Conservation (phyloP, 2,329 filamentous ascomycete genomes). For the Xylariaceae sp. region DNA sequence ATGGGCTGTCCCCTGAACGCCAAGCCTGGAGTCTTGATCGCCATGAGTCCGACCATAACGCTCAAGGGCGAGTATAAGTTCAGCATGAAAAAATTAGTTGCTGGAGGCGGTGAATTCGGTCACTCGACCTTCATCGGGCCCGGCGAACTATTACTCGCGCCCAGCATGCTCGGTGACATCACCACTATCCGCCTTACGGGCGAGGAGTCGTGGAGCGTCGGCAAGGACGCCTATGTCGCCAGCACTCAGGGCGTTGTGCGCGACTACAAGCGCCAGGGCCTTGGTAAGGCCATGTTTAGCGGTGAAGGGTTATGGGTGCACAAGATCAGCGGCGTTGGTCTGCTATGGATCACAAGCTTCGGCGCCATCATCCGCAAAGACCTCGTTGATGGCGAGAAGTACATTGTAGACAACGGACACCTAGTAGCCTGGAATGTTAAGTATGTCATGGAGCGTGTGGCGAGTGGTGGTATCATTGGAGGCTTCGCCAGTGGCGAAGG, state of each 20-base stretch:
- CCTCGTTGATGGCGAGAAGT: constrained; percentile 70
- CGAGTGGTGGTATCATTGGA: constrained; percentile 91
- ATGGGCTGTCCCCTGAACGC: constrained; percentile 79
- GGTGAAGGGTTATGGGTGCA: constrained; percentile 92
- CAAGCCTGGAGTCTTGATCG: constrained; percentile 87
- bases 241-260: constrained; percentile 83
- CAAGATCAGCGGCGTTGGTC: constrained; percentile 73
- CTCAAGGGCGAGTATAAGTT: constrained; percentile 82
- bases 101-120: constrained; percentile 73
- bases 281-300: constrained; percentile 89
- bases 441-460: constrained; percentile 84
- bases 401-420: constrained; percentile 90
- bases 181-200: constrained; percentile 72
- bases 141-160: constrained; percentile 82
- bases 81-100: constrained; percentile 84
- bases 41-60: constrained; percentile 85
- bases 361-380: constrained; percentile 95
- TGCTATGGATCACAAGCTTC: constrained; percentile 89
- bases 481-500: constrained; percentile 78
- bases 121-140: constrained; percentile 82
- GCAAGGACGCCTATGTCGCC: constrained; percentile 81
- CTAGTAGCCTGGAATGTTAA: constrained; percentile 96
- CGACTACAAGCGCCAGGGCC: constrained; percentile 78
- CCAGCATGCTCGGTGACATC: constrained; percentile 77
- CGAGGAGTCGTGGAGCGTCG: constrained; percentile 74